These are phyloP conservation scores for Wickerhamomyces sp. DNA, from an alignment of 1,139 yeast species.

Conservation along the genomic window DNA sequence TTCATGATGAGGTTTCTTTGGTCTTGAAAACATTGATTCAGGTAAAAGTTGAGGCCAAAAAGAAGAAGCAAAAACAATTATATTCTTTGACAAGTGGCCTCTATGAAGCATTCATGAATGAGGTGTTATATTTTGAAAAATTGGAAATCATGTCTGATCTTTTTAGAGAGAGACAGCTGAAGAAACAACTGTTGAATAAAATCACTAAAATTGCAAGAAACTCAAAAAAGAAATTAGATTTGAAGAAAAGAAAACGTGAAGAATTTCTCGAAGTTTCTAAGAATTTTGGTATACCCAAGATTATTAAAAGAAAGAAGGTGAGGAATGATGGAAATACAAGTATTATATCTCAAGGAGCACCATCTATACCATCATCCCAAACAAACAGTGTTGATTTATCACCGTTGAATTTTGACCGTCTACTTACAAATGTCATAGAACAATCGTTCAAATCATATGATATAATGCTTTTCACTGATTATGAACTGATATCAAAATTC, in stretches of 20 bases:
- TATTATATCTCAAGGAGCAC: neutral
- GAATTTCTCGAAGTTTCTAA: conserved; percentile 35
- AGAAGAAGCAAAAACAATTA: conserved; percentile 31
- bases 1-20: conserved; percentile 1
- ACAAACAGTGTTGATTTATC: conserved; percentile 11
- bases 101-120: conserved; percentile 56
- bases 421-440: conserved; percentile 11
- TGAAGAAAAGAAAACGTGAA: conserved; percentile 36
- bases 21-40: conserved; percentile 32
- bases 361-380: conserved; percentile 1
- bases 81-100: conserved; percentile 42
- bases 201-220: conserved; percentile 28
- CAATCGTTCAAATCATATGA: conserved; percentile 21
- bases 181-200: conserved; percentile 25
- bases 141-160: conserved; percentile 40
- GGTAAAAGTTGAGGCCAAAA: conserved; percentile 27
- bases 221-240: conserved; percentile 25
- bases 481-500: conserved; percentile 16
- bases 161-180: conserved; percentile 26
- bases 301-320: conserved; percentile 20
- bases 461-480: conserved; percentile 19
- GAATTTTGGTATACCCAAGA: conserved; percentile 31
- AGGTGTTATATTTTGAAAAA: conserved; percentile 40
- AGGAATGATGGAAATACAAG: conserved; percentile 3
- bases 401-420: conserved; percentile 15